Conservation (phyloP, 2,329 filamentous ascomycete genomes). For the Trichoderma semiorbis region DNA sequence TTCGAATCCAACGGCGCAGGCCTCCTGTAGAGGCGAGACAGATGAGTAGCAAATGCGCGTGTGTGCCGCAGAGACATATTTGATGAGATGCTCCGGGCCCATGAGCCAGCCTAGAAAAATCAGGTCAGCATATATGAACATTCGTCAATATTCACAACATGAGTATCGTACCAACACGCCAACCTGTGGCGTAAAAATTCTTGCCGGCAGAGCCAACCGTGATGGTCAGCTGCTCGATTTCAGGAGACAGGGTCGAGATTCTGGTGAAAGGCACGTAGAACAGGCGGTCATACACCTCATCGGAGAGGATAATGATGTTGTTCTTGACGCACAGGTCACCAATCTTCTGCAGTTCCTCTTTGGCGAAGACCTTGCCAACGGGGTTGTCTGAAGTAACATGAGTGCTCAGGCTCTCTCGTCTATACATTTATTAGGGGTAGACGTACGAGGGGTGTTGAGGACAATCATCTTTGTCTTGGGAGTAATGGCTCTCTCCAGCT, state of each 20-base stretch:
- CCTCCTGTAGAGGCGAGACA: slow-evolving; percentile 91
- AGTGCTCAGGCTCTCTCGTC: neutral
- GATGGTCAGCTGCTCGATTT: slow-evolving; percentile 81
- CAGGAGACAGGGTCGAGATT: slow-evolving; percentile 84
- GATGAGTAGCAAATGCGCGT: slow-evolving; percentile 95
- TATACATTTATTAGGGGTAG: neutral
- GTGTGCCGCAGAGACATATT: slow-evolving; percentile 88
- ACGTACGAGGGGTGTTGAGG: slow-evolving; percentile 65
- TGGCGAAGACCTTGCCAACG: slow-evolving; percentile 91
- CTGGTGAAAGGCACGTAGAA: slow-evolving; percentile 95
- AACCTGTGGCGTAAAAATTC: slow-evolving; percentile 97
- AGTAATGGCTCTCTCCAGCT: slow-evolving; percentile 78
- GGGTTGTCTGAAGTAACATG: slow-evolving; percentile 66
- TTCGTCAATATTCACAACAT: neutral
- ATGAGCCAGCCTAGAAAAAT: slow-evolving; percentile 70
- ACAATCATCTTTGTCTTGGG: slow-evolving; percentile 95
- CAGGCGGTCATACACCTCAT: slow-evolving; percentile 91
- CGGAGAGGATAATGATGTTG: slow-evolving; percentile 88
- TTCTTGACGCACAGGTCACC: slow-evolving; percentile 88
- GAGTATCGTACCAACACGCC: slow-evolving; percentile 64
- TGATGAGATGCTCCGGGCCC: slow-evolving; percentile 81
- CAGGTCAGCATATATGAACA: neutral
- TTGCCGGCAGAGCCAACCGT: slow-evolving; percentile 96
- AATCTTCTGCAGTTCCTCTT: slow-evolving; percentile 76
- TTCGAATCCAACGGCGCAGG: slow-evolving; percentile 90